phyloP scores from a whole-genome alignment of 495 filamentous ascomycete genomes.

The Penicillium lividum region DNA sequence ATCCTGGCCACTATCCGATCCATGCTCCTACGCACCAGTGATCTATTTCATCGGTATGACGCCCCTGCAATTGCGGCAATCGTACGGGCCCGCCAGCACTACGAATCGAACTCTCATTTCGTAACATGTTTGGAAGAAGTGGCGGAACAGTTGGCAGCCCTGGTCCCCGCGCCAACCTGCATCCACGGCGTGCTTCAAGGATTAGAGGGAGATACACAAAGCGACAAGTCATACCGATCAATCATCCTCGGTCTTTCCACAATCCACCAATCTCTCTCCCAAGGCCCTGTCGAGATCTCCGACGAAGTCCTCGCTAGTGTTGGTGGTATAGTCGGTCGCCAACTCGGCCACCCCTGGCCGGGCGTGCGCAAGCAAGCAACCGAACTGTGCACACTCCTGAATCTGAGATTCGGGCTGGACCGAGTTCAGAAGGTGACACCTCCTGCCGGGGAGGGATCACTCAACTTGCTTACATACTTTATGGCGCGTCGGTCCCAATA shows the following conservation, averaged over 20 bases:
- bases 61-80: constrained; percentile 66
- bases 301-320: constrained; percentile 37
- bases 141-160: constrained; percentile 51
- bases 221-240: constrained; percentile 33
- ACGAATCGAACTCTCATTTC: constrained; percentile 55
- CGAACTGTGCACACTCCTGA: constrained; percentile 73
- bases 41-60: constrained; percentile 64
- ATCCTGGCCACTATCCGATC: constrained; percentile 77
- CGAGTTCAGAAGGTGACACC: constrained; percentile 66
- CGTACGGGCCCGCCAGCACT: constrained; percentile 61
- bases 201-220: constrained; percentile 33
- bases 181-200: constrained; percentile 42
- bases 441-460: constrained; percentile 63
- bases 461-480: constrained; percentile 81
- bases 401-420: constrained; percentile 59
- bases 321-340: constrained; percentile 57
- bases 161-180: constrained; percentile 45
- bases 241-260: constrained; percentile 54
- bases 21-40: constrained; percentile 66
- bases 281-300: constrained; percentile 26
- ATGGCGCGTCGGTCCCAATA: constrained; percentile 55
- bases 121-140: constrained; percentile 59
- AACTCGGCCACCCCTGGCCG: constrained; percentile 69
- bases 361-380: constrained; percentile 79
- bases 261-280: constrained; percentile 21